These are phyloP conservation scores for Cenchrus americanus DNA, from an alignment of 176 grass and related monocot species.

Conservation along the genomic window DNA sequence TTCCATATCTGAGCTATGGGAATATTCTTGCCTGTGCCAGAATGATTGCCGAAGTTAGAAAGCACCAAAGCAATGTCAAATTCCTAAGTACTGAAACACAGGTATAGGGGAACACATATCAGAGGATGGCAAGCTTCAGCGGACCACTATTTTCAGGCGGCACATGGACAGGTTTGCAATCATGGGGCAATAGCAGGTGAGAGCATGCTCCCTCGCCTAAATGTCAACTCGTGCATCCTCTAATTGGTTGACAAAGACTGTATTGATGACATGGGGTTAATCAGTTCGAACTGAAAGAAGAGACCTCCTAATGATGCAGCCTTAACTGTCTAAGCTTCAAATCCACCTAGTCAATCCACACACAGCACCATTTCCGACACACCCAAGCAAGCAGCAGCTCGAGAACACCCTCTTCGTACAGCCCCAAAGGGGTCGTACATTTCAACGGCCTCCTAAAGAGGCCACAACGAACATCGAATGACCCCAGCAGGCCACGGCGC, in stretches of 20 bases:
- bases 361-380: not conserved
- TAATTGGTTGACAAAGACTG: not conserved
- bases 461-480: not conserved
- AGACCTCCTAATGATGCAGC: not conserved
- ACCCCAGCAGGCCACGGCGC: too few relatives aligned
- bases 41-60: conserved; percentile 29
- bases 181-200: not conserved
- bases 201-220: not conserved
- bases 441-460: not conserved
- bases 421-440: not conserved
- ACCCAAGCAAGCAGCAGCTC: not conserved
- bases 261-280: not conserved
- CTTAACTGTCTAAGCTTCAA: too few relatives aligned
- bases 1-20: conserved; percentile 44
- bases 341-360: not conserved
- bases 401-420: not conserved
- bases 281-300: not conserved
- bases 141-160: not conserved
- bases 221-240: not conserved
- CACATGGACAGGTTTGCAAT: not conserved
- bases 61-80: not conserved
- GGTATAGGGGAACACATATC: not conserved
- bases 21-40: conserved; percentile 48
- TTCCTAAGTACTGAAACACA: not conserved
- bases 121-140: not conserved